Percentiles rank a stretch among this genome's conserved stretches.
These are phyloP conservation scores for Rhodamnia rubescens DNA, from an alignment of 345 rosid species.

Conservation along the genomic window DNA sequence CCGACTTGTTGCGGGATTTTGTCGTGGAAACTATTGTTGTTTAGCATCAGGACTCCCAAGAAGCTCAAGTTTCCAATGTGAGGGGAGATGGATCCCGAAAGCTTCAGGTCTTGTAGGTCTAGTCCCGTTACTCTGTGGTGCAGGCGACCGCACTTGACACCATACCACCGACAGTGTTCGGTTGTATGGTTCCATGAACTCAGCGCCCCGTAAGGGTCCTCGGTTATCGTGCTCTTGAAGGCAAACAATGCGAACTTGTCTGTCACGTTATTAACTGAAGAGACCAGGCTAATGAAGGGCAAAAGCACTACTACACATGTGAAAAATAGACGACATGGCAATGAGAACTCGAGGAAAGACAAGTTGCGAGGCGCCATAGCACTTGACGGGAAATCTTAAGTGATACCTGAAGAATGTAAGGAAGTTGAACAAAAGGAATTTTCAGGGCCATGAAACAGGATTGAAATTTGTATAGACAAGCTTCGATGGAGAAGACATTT, in stretches of 20 bases:
- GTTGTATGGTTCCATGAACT: neutral
- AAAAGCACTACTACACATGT: neutral
- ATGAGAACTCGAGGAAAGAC: neutral
- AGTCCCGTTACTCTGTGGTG: neutral
- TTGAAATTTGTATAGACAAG: neutral
- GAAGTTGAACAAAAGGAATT: neutral
- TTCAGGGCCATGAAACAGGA: neutral
- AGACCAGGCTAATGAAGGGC: neutral
- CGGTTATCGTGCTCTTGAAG: neutral
- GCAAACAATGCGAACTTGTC: neutral
- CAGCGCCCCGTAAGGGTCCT: neutral
- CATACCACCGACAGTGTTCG: neutral
- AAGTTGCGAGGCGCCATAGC: neutral
- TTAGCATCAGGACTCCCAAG: neutral
- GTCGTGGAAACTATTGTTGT: neutral
- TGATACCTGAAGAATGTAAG: neutral
- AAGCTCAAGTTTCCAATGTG: neutral
- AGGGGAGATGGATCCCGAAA: neutral
- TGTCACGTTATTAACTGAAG: constrained; percentile 1
- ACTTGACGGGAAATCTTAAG: neutral
- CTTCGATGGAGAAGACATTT: neutral
- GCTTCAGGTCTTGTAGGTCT: neutral
- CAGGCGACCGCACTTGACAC: neutral
- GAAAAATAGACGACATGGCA: neutral
- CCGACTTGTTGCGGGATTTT: neutral